phyloP scores from a whole-genome alignment of 129 eudicot genomes.

The Arctium lappa region DNA sequence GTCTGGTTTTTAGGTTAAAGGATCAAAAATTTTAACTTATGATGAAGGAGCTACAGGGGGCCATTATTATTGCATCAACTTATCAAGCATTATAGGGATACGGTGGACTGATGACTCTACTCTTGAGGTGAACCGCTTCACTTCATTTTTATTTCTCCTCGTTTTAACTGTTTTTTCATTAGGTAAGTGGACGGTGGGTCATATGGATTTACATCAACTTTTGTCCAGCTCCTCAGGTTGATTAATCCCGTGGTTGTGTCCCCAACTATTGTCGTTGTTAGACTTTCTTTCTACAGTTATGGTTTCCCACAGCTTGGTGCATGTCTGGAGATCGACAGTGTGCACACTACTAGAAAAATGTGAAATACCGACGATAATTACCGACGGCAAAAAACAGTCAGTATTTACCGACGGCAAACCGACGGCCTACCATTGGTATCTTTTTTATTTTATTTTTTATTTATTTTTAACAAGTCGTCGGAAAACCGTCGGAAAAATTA shows the following conservation, averaged over 20 bases:
- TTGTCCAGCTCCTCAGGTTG: conserved; percentile 35
- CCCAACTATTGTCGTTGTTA: conserved; percentile 95
- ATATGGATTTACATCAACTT: background rate
- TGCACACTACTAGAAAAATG: too few relatives aligned
- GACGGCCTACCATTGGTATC: too few relatives aligned
- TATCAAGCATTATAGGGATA: conserved; percentile 91
- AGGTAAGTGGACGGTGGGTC: background rate
- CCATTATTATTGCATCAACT: conserved; percentile 79
- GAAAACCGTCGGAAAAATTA: too few relatives aligned
- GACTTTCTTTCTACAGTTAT: conserved; percentile 95
- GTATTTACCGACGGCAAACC: too few relatives aligned
- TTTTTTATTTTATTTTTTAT: too few relatives aligned
- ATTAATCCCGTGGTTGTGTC: conserved; percentile 96
- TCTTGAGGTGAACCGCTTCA: conserved; percentile 52
- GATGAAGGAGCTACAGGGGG: conserved; percentile 97
- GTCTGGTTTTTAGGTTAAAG: too few relatives aligned
- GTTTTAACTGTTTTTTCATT: background rate
- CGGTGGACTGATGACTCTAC: conserved; percentile 83
- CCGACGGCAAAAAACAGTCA: too few relatives aligned
- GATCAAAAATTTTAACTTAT: conserved; percentile 6
- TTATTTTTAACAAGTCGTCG: too few relatives aligned
- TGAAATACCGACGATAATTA: too few relatives aligned
- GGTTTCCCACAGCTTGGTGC: conserved; percentile 88
- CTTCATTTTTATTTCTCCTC: background rate
- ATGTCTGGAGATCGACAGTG: conserved; percentile 84